Percentiles rank a stretch among this genome's conserved stretches.
Evolutionary conservation across 2,329 filamentous ascomycete genomes (phyloP).

Genomic region (Aspergillus clavatus): DNA sequence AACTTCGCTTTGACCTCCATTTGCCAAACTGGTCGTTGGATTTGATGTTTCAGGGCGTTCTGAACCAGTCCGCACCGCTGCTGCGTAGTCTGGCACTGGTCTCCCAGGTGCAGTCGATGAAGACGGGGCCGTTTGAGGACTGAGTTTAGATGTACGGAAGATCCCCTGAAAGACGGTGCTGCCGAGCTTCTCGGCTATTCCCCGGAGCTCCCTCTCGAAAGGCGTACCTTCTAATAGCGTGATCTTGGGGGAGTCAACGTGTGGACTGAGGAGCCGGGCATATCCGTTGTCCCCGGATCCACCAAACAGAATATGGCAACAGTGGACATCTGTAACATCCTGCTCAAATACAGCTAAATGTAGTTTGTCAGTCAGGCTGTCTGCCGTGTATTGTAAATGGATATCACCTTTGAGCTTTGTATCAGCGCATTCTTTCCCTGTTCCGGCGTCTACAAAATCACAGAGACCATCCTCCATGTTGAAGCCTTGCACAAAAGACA

Average conservation of each 20-base stretch:
- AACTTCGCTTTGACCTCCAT: neutral
- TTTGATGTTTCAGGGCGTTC: neutral
- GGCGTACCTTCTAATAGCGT: constrained; percentile 35
- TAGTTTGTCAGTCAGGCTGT: constrained; percentile 4
- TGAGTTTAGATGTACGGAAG: constrained; percentile 12
- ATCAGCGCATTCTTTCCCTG: constrained; percentile 43
- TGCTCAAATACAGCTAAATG: constrained; percentile 30
- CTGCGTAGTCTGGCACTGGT: constrained; percentile 15
- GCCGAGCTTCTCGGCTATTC: constrained; percentile 19
- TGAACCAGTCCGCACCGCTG: constrained; percentile 5
- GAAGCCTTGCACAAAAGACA: constrained; percentile 40
- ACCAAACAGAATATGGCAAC: constrained; percentile 40
- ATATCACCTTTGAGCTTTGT: constrained; percentile 43
- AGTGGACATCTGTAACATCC: constrained; percentile 37
- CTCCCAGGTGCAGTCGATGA: constrained; percentile 8
- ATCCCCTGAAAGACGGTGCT: constrained; percentile 10
- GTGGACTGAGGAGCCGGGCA: constrained; percentile 36
- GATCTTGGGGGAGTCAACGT: constrained; percentile 29
- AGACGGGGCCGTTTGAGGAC: neutral
- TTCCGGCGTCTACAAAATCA: constrained; percentile 41
- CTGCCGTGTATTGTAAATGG: neutral
- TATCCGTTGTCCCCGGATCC: constrained; percentile 42
- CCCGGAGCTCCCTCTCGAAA: constrained; percentile 35
- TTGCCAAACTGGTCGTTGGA: neutral
- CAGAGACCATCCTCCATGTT: constrained; percentile 36